A percentile compares a stretch with the other conserved stretches of the same genome.
Evolutionary conservation across 2,329 filamentous ascomycete species (phyloP).

Genomic region (Clonostachys chloroleuca): DNA sequence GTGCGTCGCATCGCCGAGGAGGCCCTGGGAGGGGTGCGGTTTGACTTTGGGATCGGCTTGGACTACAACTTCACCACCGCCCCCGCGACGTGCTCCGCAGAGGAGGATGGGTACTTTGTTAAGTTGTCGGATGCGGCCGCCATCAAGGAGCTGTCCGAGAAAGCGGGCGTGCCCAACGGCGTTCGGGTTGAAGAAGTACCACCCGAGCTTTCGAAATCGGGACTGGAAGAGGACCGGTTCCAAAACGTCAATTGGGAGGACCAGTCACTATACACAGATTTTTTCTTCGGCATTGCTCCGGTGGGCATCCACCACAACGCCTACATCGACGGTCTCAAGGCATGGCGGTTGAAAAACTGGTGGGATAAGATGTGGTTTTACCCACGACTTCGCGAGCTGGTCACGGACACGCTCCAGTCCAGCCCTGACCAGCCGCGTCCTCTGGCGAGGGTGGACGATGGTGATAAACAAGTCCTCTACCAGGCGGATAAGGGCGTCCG

Average conservation of each 20-base stretch:
- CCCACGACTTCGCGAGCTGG: constrained; percentile 19
- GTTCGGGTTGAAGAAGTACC: constrained; percentile 19
- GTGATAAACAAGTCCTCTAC: constrained; percentile 11
- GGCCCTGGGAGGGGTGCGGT: constrained; percentile 17
- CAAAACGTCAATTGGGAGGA: constrained; percentile 18
- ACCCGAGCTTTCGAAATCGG: constrained; percentile 12
- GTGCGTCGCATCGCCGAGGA: constrained; percentile 16
- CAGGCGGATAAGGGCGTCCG: constrained; percentile 9
- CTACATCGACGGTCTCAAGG: constrained; percentile 22
- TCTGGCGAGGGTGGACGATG: neutral
- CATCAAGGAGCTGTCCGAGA: constrained; percentile 13
- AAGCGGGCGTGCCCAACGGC: constrained; percentile 19
- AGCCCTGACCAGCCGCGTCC: constrained; percentile 4
- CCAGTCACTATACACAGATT: constrained; percentile 26
- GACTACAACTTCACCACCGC: constrained; percentile 31
- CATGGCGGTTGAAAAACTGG: constrained; percentile 22
- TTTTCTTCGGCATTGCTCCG: constrained; percentile 26
- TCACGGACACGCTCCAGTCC: constrained; percentile 14
- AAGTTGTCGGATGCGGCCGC: constrained; percentile 13
- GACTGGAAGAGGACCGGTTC: constrained; percentile 6
- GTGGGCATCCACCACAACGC: constrained; percentile 30
- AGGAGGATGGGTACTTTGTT: constrained; percentile 28
- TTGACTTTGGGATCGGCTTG: constrained; percentile 31
- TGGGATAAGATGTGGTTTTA: constrained; percentile 30
- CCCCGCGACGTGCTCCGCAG: constrained; percentile 26